Base-by-base conservation (phyloP, 805 yeast genomes). In the Candida michaelii region DNA sequence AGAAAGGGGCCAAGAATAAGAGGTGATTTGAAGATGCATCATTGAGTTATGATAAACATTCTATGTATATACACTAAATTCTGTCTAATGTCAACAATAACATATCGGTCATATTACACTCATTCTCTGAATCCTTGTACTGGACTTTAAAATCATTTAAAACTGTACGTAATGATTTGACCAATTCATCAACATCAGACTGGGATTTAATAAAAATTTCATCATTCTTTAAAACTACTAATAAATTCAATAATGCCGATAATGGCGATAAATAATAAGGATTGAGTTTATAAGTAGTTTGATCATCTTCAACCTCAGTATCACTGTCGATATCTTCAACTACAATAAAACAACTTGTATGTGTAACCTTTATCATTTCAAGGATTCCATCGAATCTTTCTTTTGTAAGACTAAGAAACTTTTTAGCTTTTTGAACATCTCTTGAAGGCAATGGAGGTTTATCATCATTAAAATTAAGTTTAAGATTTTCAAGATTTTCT, bases 231-330 rank as follows among this genome's bases (percentile, higher is more conserved):
- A 67, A 42, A 1, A 61, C 63, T 2, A 67, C 60, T 36, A 74
- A 66, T 42, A 85, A 69, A 53, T 83, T 83, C 49, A 84, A 59
- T 58, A 74, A 80, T 4, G 82, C 76, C 30, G 81, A 61, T 7
- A 85, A 57, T 2, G 74, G 63, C 30, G 76, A 67, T 30, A 79
- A 59, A 13, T 59, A 54, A 4, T 46, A 37, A 12, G 56, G 53
- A 35, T 62, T 55, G 12, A 62, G 13, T 24, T 29, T 52, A 17
- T 39, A 49, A 14, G 42, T 43, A 19, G n/a, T 12, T 43, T 46
- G 51, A 23, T 43, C 49, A 14, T 49, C 47, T 44, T 48, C 52
- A 16, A 44, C 45, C 35, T 49, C 52, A n/a, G 50, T 46, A 10
- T 46, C 54, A 12, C 48, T 41, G 11, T 49, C 46, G 9, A 39